phyloP scores from a whole-genome alignment of 805 yeast species.

The Yarrowia sp. region DNA sequence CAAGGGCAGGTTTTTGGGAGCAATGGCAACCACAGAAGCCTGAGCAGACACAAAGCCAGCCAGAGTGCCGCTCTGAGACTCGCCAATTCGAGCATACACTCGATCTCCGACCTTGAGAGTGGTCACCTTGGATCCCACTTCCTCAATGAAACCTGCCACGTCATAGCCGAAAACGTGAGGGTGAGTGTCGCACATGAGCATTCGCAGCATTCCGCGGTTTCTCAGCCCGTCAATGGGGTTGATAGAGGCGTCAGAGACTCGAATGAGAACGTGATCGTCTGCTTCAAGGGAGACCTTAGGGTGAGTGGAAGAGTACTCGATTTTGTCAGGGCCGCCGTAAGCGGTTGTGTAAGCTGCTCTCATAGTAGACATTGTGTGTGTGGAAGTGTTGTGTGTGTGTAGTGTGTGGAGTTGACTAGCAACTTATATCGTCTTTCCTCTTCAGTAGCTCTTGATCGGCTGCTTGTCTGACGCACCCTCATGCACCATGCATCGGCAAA shows the following conservation, averaged over 20 bases:
- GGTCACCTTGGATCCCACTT: constrained; percentile 32
- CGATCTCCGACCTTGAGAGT: constrained; percentile 33
- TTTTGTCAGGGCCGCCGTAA: constrained; percentile 15
- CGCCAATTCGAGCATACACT: constrained; percentile 28
- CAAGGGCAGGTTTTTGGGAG: constrained; percentile 32
- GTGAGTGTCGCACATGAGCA: constrained; percentile 37
- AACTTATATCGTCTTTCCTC: too few relatives aligned
- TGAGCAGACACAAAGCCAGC: constrained; percentile 30
- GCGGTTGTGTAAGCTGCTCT: constrained; percentile 8
- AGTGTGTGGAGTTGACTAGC: too few relatives aligned
- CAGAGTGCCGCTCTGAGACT: constrained; percentile 28
- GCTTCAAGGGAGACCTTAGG: constrained; percentile 1
- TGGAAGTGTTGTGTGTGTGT: not conserved
- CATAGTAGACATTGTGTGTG: not conserved
- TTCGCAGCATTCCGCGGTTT: constrained; percentile 28
- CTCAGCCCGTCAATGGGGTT: constrained; percentile 35
- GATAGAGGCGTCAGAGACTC: constrained; percentile 33
- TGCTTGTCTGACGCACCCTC: not conserved
- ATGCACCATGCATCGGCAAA: not conserved
- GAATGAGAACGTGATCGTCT: constrained; percentile 29
- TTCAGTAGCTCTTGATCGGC: too few relatives aligned
- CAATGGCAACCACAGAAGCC: constrained; percentile 15
- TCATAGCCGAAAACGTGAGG: constrained; percentile 32
- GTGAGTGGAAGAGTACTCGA: not conserved
- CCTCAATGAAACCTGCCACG: constrained; percentile 35